Conservation (phyloP, 2,329 filamentous ascomycete genomes). For the Taxawa tesnikishii region DNA sequence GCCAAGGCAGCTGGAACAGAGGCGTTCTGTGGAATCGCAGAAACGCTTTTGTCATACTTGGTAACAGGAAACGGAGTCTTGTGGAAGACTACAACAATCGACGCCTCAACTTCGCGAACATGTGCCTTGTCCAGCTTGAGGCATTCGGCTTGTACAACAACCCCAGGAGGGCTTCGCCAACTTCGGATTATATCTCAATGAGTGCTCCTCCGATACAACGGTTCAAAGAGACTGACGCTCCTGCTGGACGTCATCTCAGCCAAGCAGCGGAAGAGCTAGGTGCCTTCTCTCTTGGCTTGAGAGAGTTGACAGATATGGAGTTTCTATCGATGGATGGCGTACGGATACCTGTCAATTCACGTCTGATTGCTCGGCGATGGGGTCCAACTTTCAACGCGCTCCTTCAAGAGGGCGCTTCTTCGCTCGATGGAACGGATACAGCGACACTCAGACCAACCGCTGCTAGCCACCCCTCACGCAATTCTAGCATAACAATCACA, state of each 20-base stretch:
- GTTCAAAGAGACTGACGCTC: conserved; percentile 36
- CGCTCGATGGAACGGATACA: conserved; percentile 59
- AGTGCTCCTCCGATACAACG: conserved; percentile 45
- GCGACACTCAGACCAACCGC: conserved; percentile 57
- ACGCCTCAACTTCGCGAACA: conserved; percentile 91
- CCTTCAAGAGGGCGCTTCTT: conserved; percentile 61
- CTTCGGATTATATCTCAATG: conserved; percentile 74
- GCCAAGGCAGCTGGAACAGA: conserved; percentile 94
- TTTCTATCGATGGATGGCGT: conserved; percentile 85
- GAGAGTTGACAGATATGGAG: conserved; percentile 94
- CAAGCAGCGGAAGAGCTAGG: conserved; percentile 76
- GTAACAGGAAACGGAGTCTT: conserved; percentile 82
- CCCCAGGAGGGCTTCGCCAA: conserved; percentile 63
- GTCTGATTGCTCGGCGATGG: conserved; percentile 78
- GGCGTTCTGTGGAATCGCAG: conserved; percentile 86
- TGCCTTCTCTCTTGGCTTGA: conserved; percentile 61
- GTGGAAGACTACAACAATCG: conserved; percentile 98
- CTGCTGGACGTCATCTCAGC: conserved; percentile 63
- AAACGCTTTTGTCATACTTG: conserved; percentile 91
- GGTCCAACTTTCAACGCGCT: conserved; percentile 93
- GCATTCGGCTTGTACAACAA: conserved; percentile 97
- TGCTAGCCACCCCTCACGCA: conserved; percentile 45
- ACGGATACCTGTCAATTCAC: conserved; percentile 84
- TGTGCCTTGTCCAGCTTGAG: conserved; percentile 94
- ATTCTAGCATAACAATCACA: conserved; percentile 79